Conservation (phyloP, 2,329 filamentous ascomycete genomes). For the Xylaria sp. region DNA sequence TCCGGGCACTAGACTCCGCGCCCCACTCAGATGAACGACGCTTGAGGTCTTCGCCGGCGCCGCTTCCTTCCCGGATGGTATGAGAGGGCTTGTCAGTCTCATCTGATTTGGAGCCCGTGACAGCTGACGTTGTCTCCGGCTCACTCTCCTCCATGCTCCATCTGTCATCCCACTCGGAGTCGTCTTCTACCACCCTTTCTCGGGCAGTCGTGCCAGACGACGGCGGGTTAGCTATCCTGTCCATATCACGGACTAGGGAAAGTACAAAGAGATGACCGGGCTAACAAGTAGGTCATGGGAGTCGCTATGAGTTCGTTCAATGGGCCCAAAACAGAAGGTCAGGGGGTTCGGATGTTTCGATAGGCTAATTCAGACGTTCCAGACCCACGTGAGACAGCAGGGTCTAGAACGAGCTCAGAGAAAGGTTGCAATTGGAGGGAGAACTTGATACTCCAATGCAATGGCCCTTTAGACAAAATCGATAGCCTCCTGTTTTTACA, state of each 20-base stretch:
- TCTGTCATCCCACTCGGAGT: slow-evolving; percentile 32
- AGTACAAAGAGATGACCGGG: not conserved
- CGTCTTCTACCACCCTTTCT: slow-evolving; percentile 28
- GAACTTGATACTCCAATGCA: not conserved
- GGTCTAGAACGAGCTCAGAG: not conserved
- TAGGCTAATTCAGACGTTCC: not conserved
- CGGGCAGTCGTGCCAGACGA: slow-evolving; percentile 38
- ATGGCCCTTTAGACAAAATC: not conserved
- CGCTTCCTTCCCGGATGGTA: not conserved
- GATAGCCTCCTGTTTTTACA: not conserved
- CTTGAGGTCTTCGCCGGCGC: slow-evolving; percentile 40
- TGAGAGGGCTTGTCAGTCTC: slow-evolving; percentile 6
- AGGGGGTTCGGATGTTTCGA: too few species aligned
- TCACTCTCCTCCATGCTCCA: slow-evolving; percentile 36
- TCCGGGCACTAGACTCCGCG: slow-evolving; percentile 42
- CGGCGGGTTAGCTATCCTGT: slow-evolving; percentile 33
- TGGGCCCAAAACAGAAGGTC: too few species aligned
- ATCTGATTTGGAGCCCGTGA: slow-evolving; percentile 18
- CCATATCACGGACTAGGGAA: slow-evolving; percentile 31
- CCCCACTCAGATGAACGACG: slow-evolving; percentile 46
- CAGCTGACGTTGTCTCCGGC: slow-evolving; percentile 31
- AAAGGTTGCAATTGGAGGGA: not conserved
- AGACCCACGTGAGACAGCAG: not conserved
- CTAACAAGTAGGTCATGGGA: not conserved
- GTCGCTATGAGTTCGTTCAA: too few species aligned